These are phyloP conservation scores for Ulota crispa DNA, from an alignment of 225 moss, liverwort and hornwort species.

Conservation along the genomic window DNA sequence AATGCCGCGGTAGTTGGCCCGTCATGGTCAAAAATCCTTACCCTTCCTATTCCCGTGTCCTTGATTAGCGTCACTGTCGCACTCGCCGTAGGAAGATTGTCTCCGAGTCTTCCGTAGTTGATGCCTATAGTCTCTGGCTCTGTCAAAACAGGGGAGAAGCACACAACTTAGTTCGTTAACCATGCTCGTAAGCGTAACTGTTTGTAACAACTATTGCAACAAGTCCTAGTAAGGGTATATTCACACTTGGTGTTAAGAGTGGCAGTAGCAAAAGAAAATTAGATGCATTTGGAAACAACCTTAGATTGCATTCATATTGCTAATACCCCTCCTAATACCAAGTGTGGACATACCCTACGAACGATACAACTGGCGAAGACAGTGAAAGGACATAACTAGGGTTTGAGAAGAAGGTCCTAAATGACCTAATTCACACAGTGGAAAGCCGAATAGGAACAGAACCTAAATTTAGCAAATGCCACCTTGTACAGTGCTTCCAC, in stretches of 20 bases:
- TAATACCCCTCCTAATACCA: too few relatives aligned
- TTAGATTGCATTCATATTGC: too few relatives aligned
- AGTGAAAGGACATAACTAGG: not conserved
- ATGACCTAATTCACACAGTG: not conserved
- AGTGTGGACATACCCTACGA: too few relatives aligned
- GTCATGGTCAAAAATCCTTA: slow-evolving; percentile 45
- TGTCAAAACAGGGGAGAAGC: not conserved
- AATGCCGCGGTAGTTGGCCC: slow-evolving; percentile 38
- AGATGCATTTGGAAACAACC: too few relatives aligned
- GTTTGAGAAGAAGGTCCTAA: not conserved
- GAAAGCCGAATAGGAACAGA: not conserved
- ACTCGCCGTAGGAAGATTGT: slow-evolving; percentile 33
- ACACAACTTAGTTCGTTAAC: not conserved
- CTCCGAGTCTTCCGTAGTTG: slow-evolving; percentile 45
- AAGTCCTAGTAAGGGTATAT: too few relatives aligned
- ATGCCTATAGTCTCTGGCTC: slow-evolving; percentile 42
- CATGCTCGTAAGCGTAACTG: not conserved
- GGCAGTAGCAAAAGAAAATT: too few relatives aligned
- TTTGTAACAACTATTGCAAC: not conserved
- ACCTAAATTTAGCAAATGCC: not conserved
- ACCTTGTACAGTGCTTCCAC: not conserved
- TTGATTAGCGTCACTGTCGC: slow-evolving; percentile 34
- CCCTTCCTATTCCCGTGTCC: slow-evolving; percentile 31
- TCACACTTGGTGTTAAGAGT: too few relatives aligned
- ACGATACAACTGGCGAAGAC: not conserved